Base-by-base conservation (phyloP, 164 flowering plant species). In the Echeveria elegans region DNA sequence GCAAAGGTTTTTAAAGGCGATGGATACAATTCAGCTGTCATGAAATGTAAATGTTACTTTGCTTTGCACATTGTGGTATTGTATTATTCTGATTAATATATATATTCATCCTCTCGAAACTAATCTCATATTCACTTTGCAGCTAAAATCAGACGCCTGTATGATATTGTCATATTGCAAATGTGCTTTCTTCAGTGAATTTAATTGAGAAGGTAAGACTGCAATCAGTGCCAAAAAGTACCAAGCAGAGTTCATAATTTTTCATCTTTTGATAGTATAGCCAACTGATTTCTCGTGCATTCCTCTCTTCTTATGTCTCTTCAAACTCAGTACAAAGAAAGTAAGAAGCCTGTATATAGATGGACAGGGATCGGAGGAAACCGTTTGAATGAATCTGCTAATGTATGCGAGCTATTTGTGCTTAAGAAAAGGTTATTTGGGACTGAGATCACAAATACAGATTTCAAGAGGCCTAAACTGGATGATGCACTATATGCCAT, bases 91-190 rank as follows among this genome's bases (percentile, higher is more conserved):
- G n/a, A n/a, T n/a, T n/a, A n/a, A n/a, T n/a, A n/a, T n/a, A n/a
- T n/a, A n/a, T n/a, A n/a, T n/a, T n/a, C n/a, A 37, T 32, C 26
- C 38, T 71, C n/a, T 60, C 64, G 72, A 79, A 67, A 73, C 40
- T 37, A 63, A 21, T 70, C 19, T 32, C 66, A 50, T 71, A 72
- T 72, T 74, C 68, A 74, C n/a, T 75, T 71, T 77, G 82, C 96
- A 90, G 97, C 96, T 28, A 95, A 95, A 77, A 92, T 92, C 8
- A 82, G 98, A 69, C 78, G 98, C 66, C 65, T 95, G 26, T 95
- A 92, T 71, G 98, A 92, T 73, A 95, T n/a, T n/a, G n/a, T n/a
- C n/a, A n/a, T n/a, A n/a, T 95, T 77, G 97, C 98, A 19, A 95
- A 95, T 77, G 99, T 95, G 15, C 68, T 95, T 73, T 87, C 98